These are phyloP conservation scores for Pinus albicaulis DNA, from an alignment of 75 land plant species.

Conservation along the genomic window DNA sequence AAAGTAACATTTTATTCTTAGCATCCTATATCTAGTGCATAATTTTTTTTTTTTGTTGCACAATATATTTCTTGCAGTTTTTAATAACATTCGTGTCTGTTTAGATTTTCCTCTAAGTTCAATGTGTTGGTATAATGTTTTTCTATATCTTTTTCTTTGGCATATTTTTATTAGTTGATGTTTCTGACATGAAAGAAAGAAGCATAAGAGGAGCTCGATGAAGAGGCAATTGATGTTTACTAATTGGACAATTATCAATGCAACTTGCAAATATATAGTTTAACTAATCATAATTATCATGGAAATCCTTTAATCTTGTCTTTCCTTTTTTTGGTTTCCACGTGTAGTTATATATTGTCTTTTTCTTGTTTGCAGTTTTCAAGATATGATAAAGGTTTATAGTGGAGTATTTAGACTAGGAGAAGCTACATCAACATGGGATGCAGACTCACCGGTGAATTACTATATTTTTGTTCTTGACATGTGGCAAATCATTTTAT, in stretches of 20 bases:
- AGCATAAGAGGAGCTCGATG: neutral
- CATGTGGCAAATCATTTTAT: conserved; percentile 4
- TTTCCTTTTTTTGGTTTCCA: neutral
- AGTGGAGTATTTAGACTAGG: conserved; percentile 91
- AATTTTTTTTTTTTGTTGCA: neutral
- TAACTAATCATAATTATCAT: neutral
- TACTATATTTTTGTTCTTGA: neutral
- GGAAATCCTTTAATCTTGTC: neutral
- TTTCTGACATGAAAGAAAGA: neutral
- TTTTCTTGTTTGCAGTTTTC: conserved; percentile 56
- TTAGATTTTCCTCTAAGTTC: no score
- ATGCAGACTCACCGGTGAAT: conserved; percentile 89
- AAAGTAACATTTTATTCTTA: neutral
- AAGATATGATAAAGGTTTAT: conserved; percentile 89
- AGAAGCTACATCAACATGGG: conserved; percentile 93
- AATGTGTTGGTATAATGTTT: neutral
- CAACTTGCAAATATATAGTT: neutral
- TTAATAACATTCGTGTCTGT: neutral
- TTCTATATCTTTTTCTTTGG: neutral
- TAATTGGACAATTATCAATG: no score
- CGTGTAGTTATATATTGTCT: neutral
- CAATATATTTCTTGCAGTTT: neutral
- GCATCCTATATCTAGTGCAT: neutral
- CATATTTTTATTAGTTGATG: neutral
- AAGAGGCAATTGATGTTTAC: neutral